These are phyloP conservation scores for Fusarium phyllophilum DNA, from an alignment of 2,329 filamentous ascomycete species.

Conservation along the genomic window DNA sequence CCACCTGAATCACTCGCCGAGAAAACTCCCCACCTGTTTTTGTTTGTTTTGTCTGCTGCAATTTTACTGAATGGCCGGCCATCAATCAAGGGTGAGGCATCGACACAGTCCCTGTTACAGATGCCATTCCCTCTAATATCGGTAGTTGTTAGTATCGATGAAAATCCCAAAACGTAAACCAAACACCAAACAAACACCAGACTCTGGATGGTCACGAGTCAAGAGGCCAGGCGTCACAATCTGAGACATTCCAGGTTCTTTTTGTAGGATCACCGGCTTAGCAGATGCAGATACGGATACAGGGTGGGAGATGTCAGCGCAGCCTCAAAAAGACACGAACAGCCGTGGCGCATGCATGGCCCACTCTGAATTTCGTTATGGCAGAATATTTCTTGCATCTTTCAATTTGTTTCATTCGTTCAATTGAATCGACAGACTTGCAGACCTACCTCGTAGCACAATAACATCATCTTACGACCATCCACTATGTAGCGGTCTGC, in stretches of 20 bases:
- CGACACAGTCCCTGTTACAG: constrained; percentile 21
- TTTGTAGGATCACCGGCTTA: not conserved
- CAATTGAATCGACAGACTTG: constrained; percentile 10
- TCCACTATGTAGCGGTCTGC: constrained; percentile 30
- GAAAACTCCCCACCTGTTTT: constrained; percentile 8
- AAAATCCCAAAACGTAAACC: constrained; percentile 8
- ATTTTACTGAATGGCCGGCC: constrained; percentile 13
- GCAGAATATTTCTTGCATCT: not conserved
- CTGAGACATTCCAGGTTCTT: constrained; percentile 18
- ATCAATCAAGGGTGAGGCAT: not conserved
- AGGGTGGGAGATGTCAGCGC: constrained; percentile 22
- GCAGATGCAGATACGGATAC: not conserved
- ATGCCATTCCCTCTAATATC: constrained; percentile 6
- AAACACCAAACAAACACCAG: constrained; percentile 4
- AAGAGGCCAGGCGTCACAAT: constrained; percentile 22
- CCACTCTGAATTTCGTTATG: constrained; percentile 9
- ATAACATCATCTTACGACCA: constrained; percentile 7
- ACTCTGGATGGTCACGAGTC: constrained; percentile 18
- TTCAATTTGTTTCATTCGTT: constrained; percentile 2
- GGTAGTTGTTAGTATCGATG: not conserved
- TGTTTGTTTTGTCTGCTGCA: constrained; percentile 6
- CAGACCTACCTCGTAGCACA: constrained; percentile 2
- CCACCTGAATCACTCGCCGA: constrained; percentile 35
- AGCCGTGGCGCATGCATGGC: constrained; percentile 28
- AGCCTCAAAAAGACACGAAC: constrained; percentile 21